Conservation (phyloP, 176 grass and related monocot genomes). For the Carex scoparia region DNA sequence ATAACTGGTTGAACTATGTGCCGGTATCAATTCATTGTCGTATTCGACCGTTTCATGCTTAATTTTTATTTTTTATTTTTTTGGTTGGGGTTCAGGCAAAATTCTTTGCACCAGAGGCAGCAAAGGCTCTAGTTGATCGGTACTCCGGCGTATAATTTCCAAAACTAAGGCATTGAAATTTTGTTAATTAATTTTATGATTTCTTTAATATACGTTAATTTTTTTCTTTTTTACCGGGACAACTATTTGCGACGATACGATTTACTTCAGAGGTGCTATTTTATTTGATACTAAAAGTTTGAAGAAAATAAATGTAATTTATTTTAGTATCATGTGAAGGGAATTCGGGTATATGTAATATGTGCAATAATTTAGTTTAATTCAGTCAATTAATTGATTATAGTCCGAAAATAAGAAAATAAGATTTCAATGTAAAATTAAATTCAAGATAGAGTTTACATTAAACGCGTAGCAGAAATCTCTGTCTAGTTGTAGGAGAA, state of each 20-base stretch:
- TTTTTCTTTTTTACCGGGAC: neutral
- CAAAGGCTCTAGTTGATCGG: conserved; percentile 73
- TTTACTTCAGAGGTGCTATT: too few species aligned
- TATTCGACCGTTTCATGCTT: neutral
- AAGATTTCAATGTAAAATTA: too few species aligned
- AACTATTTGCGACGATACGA: neutral
- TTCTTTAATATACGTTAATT: neutral
- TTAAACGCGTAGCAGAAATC: too few species aligned
- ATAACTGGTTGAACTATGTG: neutral
- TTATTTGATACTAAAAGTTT: too few species aligned
- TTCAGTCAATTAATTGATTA: too few species aligned
- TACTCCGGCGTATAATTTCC: conserved; percentile 48
- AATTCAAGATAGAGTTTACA: too few species aligned
- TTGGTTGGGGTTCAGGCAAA: conserved; percentile 55
- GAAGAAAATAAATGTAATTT: too few species aligned
- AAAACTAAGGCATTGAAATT: neutral
- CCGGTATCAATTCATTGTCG: neutral
- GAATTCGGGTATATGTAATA: too few species aligned
- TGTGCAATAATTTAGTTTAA: too few species aligned
- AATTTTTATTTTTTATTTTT: neutral
- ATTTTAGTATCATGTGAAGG: too few species aligned
- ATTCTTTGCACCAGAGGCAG: conserved; percentile 77
- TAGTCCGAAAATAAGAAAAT: too few species aligned
- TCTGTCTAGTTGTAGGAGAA: too few species aligned
- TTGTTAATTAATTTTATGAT: neutral